phyloP scores from a whole-genome alignment of 2,329 filamentous ascomycete species.

The Hawksworthiomyces lignivorus region DNA sequence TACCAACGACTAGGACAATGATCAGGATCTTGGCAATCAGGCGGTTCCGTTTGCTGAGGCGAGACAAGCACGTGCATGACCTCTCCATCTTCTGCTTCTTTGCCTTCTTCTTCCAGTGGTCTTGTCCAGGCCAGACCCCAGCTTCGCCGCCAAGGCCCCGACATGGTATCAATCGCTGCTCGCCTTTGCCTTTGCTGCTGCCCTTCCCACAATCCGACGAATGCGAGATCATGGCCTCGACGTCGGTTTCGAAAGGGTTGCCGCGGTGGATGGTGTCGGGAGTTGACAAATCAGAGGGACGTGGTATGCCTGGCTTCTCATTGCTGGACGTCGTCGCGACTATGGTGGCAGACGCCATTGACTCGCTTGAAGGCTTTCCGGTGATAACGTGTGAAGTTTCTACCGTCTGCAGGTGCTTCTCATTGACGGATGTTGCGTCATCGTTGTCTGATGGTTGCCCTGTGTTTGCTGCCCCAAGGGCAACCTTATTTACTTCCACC shows the following conservation, averaged over 20 bases:
- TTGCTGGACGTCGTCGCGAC: conserved; percentile 16
- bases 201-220: conserved; percentile 24
- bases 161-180: conserved; percentile 19
- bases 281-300: conserved; percentile 31
- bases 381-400: conserved; percentile 8
- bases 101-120: conserved; percentile 53
- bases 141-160: conserved; percentile 38
- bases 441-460: background rate
- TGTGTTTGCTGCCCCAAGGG: too few species aligned
- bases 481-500: too few species aligned
- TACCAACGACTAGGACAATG: conserved; percentile 42
- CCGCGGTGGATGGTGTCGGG: conserved; percentile 33
- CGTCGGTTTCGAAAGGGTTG: conserved; percentile 51
- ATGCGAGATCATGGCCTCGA: conserved; percentile 44
- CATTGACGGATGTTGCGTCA: conserved; percentile 3
- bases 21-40: conserved; percentile 49
- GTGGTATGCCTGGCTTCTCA: conserved; percentile 5
- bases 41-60: conserved; percentile 45
- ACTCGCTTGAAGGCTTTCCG: conserved; percentile 19
- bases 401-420: conserved; percentile 3
- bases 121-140: conserved; percentile 52
- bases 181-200: conserved; percentile 20
- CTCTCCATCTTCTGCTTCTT: conserved; percentile 46
- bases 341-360: conserved; percentile 18
- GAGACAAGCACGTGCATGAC: conserved; percentile 45